Evolutionary conservation across 352 stramenopile species (phyloP), one percentile per base, ranked within the genome.

Genomic region (Phytophthora uliginosa): DNA sequence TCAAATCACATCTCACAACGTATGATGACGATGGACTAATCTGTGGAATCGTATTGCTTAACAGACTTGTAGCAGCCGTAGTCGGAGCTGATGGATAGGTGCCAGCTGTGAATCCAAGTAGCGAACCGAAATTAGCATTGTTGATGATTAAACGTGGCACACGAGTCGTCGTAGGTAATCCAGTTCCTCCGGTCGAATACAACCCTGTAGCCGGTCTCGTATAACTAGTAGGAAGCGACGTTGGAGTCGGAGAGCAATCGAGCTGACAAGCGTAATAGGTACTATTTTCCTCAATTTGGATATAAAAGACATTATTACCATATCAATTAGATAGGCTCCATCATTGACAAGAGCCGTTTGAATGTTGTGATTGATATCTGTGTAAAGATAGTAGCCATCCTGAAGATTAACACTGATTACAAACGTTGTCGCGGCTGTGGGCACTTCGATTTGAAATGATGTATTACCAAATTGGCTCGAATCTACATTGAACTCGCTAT

Each of bases 301-400:
- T 22, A 20, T 66, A 74, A 4, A 65, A 71, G 0, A 71, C 63
- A 17, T 71, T 71, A 1, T 71, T 18, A 5, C 55, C 55, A 47
- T 47, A 51, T 71, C 18, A 7, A 42, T 42, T 18, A 42, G 36
- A 42, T 42, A 42, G 36, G 36, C 36, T 17, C 36, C 36, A 42
- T 52, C 51, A 38, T 48, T 57, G 2, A 69, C 52, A 3, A 69
- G 40, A 50, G 62, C 52, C 18, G 52, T 57, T 42, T 69, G 62
- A 20, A 69, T 69, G 3, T 22, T 50, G 0, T 40, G 26, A 57
- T 57, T 68, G 0, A 68, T 55, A 50, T 68, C 38, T 13, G 20
- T 8, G 33, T 68, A 68, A 7, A 15, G 7, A 31, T 42, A 66
- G 57, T 50, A 62, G 42, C 58, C 65, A 52, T 66, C 64, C 0